These are phyloP conservation scores for Betula pendula DNA, from an alignment of 306 rosid genomes.

Conservation along the genomic window DNA sequence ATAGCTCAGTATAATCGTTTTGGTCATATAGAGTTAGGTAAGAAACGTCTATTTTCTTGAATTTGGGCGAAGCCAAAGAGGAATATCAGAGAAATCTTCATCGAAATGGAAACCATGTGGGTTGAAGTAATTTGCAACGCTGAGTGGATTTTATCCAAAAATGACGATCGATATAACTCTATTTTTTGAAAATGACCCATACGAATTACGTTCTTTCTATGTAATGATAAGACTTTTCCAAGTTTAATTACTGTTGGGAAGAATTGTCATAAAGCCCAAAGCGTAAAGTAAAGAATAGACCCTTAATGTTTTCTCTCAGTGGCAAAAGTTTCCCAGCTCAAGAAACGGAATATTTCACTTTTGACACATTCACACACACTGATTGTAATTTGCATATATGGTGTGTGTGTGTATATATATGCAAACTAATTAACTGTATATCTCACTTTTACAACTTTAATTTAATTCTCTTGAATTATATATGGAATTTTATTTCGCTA, in stretches of 20 bases:
- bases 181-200: constrained; percentile 4
- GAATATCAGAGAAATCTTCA: constrained; percentile 6
- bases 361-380: constrained; percentile 31
- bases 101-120: constrained; percentile 24
- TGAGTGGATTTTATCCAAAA: constrained; percentile 23
- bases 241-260: constrained; percentile 35
- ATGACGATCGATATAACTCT: constrained; percentile 12
- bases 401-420: no score
- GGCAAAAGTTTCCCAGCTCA: no score
- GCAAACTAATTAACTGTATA: constrained; percentile 3
- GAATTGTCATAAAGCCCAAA: constrained; percentile 30
- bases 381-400: no score
- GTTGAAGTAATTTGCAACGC: constrained; percentile 12
- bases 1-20: constrained; percentile 16
- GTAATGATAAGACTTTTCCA: constrained; percentile 48
- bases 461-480: no score
- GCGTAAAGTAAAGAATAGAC: constrained; percentile 30
- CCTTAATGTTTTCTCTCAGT: constrained; percentile 31
- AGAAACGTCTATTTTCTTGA: constrained; percentile 23
- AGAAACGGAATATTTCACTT: constrained; percentile 36
- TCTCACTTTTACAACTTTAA: no score
- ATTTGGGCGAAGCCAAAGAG: constrained; percentile 13
- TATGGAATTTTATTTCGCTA: background rate
- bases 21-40: background rate
- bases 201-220: constrained; percentile 31